Conservation (phyloP, 2,329 filamentous ascomycete species). For the Ophiostoma fasciatum region DNA sequence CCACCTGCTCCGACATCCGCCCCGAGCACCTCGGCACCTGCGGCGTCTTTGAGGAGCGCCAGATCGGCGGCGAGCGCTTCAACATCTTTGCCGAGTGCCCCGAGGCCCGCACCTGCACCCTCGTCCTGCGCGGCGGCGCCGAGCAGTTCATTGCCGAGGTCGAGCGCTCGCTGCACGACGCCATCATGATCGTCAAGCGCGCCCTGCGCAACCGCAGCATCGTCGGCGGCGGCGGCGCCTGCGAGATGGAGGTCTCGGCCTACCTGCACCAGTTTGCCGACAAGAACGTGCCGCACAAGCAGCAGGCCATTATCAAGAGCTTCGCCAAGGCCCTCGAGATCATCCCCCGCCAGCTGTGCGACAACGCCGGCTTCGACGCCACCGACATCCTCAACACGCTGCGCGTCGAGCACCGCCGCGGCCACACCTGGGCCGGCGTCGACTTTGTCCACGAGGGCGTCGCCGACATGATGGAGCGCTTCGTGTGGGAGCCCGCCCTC, state of each 20-base stretch:
- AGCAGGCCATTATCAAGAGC: conserved; percentile 93
- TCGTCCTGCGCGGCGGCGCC: conserved; percentile 86
- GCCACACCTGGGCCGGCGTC: conserved; percentile 85
- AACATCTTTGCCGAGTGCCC: conserved; percentile 98
- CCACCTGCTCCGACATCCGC: conserved; percentile 90
- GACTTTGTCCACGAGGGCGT: conserved; percentile 90
- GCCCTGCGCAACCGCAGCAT: conserved; percentile 90
- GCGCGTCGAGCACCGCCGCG: conserved; percentile 90
- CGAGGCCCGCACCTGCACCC: conserved; percentile 88
- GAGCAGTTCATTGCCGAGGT: conserved; percentile 99
- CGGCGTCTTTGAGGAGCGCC: conserved; percentile 81
- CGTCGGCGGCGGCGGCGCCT: conserved; percentile 89
- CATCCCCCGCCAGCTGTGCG: conserved; percentile 90
- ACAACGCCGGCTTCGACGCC: conserved; percentile 96
- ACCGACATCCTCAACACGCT: conserved; percentile 96
- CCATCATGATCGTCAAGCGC: conserved; percentile 99
- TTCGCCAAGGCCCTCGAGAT: conserved; percentile 96
- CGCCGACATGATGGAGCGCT: conserved; percentile 83
- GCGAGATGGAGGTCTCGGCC: conserved; percentile 91
- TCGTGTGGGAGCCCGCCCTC: conserved; percentile 93
- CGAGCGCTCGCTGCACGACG: conserved; percentile 92
- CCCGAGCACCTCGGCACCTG: conserved; percentile 82
- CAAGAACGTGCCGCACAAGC: conserved; percentile 84
- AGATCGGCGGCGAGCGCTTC: conserved; percentile 94
- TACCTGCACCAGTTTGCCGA: conserved; percentile 90